A percentile compares a stretch with the other conserved stretches of the same genome.
These are phyloP conservation scores for Penicillium silybi DNA, from an alignment of 495 filamentous ascomycete genomes.

Conservation along the genomic window DNA sequence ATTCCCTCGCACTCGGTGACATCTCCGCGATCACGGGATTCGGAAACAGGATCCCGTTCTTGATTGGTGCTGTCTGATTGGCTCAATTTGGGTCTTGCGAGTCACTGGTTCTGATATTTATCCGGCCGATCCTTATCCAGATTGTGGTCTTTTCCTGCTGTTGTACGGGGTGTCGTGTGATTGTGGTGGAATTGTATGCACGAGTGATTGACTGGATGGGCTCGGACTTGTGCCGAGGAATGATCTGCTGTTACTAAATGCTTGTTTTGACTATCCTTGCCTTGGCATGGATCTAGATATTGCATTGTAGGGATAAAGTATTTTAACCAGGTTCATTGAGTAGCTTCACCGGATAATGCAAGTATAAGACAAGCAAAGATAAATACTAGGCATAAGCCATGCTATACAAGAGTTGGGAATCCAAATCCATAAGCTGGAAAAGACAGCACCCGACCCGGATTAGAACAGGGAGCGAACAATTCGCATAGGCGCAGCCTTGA, in stretches of 20 bases:
- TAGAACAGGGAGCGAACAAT: conserved; percentile 32
- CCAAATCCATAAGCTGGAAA: neutral
- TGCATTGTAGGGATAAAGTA: neutral
- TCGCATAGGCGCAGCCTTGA: conserved; percentile 24
- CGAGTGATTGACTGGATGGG: no score
- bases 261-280: no score
- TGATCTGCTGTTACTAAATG: no score
- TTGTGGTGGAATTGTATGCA: no score
- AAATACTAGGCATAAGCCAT: neutral
- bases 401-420: neutral
- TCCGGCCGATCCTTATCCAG: no score
- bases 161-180: no score
- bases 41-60: conserved; percentile 18
- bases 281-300: no score
- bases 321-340: neutral
- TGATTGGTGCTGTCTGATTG: conserved; percentile 14
- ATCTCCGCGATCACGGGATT: conserved; percentile 8
- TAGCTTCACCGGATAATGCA: conserved; percentile 1
- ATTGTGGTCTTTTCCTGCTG: no score
- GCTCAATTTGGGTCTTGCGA: neutral
- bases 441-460: conserved; percentile 6
- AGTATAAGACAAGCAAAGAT: conserved; percentile 1
- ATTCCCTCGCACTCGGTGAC: neutral
- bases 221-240: no score
- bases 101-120: no score